Evolutionary conservation across 2,329 filamentous ascomycete genomes (phyloP).

Genomic region (Tolypocladium sp.): DNA sequence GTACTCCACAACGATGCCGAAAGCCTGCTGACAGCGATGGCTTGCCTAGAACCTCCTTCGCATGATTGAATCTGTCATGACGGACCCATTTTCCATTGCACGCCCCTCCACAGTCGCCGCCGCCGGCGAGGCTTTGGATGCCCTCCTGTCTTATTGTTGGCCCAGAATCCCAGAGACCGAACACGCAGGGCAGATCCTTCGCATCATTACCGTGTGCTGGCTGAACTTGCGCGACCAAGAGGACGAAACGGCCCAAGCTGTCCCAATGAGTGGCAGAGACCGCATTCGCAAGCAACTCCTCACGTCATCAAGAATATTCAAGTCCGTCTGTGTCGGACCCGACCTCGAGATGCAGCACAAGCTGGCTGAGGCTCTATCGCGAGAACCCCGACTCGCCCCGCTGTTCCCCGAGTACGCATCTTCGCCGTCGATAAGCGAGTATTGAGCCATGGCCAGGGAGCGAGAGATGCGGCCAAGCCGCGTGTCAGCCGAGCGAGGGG

Average conservation of each 20-base stretch:
- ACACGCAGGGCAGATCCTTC: conserved; percentile 56
- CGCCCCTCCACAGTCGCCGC: conserved; percentile 43
- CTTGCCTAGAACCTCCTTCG: conserved; percentile 53
- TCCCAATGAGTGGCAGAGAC: neutral
- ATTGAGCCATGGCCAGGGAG: neutral
- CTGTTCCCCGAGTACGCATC: conserved; percentile 9
- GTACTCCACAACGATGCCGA: neutral
- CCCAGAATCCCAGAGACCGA: conserved; percentile 47
- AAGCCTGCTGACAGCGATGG: conserved; percentile 4
- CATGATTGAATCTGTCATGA: conserved; percentile 54
- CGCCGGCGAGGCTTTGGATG: conserved; percentile 43
- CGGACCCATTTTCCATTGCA: conserved; percentile 57
- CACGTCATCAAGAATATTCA: conserved; percentile 11
- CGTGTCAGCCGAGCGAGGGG: neutral
- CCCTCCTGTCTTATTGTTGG: conserved; percentile 56
- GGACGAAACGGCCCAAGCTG: neutral
- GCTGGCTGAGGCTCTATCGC: conserved; percentile 11
- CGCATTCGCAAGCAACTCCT: conserved; percentile 8
- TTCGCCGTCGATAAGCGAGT: neutral
- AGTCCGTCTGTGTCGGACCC: conserved; percentile 12
- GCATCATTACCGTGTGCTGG: conserved; percentile 55
- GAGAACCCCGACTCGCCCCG: conserved; percentile 19
- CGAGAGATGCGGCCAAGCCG: neutral
- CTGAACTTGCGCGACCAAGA: conserved; percentile 37
- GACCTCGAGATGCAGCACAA: conserved; percentile 3